Evolutionary conservation across 495 filamentous ascomycete species (phyloP).

Genomic region (Rusavskia elegans): DNA sequence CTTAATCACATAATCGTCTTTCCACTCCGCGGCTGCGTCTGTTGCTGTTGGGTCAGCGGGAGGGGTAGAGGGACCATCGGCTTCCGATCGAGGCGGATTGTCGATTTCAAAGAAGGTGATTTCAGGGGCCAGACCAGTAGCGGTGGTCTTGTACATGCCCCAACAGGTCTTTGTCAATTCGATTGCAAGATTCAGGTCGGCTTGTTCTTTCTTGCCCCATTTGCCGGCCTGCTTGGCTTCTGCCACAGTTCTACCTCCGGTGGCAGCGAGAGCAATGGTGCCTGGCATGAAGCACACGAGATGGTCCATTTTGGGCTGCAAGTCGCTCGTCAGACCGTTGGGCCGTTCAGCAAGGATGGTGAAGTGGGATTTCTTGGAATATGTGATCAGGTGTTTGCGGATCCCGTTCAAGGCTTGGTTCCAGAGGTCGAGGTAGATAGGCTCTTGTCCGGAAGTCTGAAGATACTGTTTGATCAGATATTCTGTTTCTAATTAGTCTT

Average conservation of each 20-base stretch:
- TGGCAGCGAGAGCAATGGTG: slow-evolving; percentile 80
- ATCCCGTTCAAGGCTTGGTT: slow-evolving; percentile 71
- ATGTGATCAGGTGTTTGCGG: slow-evolving; percentile 80
- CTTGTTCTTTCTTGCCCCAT: slow-evolving; percentile 69
- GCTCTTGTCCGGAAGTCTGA: slow-evolving; percentile 76
- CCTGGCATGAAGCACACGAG: slow-evolving; percentile 96
- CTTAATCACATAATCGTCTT: slow-evolving; percentile 63
- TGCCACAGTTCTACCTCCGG: slow-evolving; percentile 55
- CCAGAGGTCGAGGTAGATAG: slow-evolving; percentile 85
- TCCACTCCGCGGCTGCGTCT: slow-evolving; percentile 41
- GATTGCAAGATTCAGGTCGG: slow-evolving; percentile 68
- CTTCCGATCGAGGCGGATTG: slow-evolving; percentile 41
- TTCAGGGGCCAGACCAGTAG: slow-evolving; percentile 80
- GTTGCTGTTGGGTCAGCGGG: slow-evolving; percentile 24
- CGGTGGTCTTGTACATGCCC: slow-evolving; percentile 82
- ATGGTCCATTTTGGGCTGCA: slow-evolving; percentile 94
- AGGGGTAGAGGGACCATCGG: slow-evolving; percentile 27
- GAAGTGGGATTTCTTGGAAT: slow-evolving; percentile 61
- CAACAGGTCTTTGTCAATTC: slow-evolving; percentile 96
- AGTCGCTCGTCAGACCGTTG: slow-evolving; percentile 41
- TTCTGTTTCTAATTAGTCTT: slow-evolving; percentile 29
- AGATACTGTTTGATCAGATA: slow-evolving; percentile 95
- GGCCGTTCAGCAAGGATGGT: slow-evolving; percentile 82
- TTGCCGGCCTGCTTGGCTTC: slow-evolving; percentile 51
- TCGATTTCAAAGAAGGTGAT: slow-evolving; percentile 77